A percentile compares a stretch with the other conserved stretches of the same genome.
These are phyloP conservation scores for Neonectria sp. DNA, from an alignment of 2,329 filamentous ascomycete species.

Conservation along the genomic window DNA sequence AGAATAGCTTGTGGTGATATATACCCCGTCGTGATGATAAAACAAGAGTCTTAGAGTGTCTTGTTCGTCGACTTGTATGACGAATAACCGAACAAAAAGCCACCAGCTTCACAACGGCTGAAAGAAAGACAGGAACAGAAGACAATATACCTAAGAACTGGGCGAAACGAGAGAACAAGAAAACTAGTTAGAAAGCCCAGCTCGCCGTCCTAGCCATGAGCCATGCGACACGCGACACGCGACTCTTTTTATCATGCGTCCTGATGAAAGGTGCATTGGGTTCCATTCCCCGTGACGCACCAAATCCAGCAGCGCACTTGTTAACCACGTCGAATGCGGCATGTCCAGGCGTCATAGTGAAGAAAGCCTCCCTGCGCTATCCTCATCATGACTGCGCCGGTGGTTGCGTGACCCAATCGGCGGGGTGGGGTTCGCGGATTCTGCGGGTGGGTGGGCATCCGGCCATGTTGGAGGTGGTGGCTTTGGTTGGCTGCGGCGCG, in stretches of 20 bases:
- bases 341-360: not conserved
- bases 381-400: not conserved
- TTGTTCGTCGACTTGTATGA: not conserved
- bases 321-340: not conserved
- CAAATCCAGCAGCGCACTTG: not conserved
- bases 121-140: constrained; percentile 1
- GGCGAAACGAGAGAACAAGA: constrained; percentile 1
- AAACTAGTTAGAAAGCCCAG: not conserved
- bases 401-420: constrained; percentile 25
- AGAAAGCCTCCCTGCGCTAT: not conserved
- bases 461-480: constrained; percentile 7
- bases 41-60: not conserved
- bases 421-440: constrained; percentile 19
- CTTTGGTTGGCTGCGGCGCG: constrained; percentile 24
- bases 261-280: not conserved
- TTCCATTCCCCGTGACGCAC: constrained; percentile 21
- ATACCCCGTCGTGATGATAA: not conserved
- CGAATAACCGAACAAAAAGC: not conserved
- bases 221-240: constrained; percentile 14
- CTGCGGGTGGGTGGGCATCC: constrained; percentile 6
- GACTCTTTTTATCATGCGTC: constrained; percentile 25
- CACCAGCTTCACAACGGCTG: not conserved
- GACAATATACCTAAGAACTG: constrained; percentile 10
- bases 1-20: not conserved
- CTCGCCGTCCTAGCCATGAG: not conserved